Base-by-base conservation (phyloP, 768 basidiomycete genomes). In the Lepiota venenata region DNA sequence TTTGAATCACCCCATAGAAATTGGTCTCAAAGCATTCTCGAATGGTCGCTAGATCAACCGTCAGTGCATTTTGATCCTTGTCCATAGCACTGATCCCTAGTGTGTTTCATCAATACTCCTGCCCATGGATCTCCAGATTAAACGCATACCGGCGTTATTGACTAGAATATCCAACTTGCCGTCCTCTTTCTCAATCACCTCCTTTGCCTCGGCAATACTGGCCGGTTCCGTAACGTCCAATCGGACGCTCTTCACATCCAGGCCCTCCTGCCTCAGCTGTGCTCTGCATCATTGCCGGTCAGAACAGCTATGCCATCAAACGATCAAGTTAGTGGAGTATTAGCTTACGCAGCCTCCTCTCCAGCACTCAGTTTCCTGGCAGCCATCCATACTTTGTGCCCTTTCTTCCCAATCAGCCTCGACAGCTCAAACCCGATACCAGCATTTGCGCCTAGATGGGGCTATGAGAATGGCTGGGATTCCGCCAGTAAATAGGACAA, bases 361-460 rank as follows among this genome's bases (percentile, higher is more conserved):
- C 77, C 77, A 16, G 71, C 60, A 0, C 59, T 58, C 56, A 69
- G 64, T 25, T 73, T 76, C 54, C 76, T 70, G 2, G 77, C 69
- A 32, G 65, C 69, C n/a, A 78, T 61, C 58, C 77, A 79, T 7
- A 79, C 76, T 6, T 56, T 72, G 53, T 78, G 71, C 0, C 70
- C 73, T 56, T 74, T 71, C 59, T 72, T 61, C 1, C 76, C 75
- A 6, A 79, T 64, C 14, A 76, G 63, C 25, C 68, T 69, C 11
- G 75, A 73, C 22, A 78, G 67, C 50, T 77, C 75, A 54, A 72
- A 74, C 37, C 77, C 76, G 21, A 80, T 78, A 2, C 77, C 77
- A 47, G 74, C 59, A 59, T 77, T 77, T 29, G 71, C 68, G 46
- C 75, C 74, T 76, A 12, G 16, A 29, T 47, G 11, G 15, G 36